These are phyloP conservation scores for Viola pubescens DNA, from an alignment of 441 rosid genomes.

Conservation along the genomic window DNA sequence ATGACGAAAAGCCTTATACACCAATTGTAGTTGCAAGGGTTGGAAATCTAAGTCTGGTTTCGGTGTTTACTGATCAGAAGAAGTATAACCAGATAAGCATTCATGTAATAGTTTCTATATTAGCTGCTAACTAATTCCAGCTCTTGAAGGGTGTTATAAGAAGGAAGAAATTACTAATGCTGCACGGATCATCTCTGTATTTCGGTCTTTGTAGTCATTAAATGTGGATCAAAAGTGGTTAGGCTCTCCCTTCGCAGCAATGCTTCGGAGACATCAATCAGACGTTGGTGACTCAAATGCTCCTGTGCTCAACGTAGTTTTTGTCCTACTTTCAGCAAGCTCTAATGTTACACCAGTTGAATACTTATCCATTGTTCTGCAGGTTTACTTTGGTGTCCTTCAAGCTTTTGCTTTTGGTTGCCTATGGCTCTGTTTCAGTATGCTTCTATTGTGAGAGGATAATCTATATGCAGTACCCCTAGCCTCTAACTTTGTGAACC, in stretches of 20 bases:
- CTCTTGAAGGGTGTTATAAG: conserved; percentile 14
- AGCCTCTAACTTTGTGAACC: conserved; percentile 20
- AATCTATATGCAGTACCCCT: conserved; percentile 1
- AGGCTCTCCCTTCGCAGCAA: conserved; percentile 86
- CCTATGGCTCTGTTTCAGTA: conserved; percentile 1
- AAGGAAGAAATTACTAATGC: conserved; percentile 9
- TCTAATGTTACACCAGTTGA: conserved; percentile 71
- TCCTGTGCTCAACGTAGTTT: conserved; percentile 45
- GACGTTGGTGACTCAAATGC: conserved; percentile 40
- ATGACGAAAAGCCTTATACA: conserved; percentile 33
- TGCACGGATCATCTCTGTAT: conserved; percentile 9
- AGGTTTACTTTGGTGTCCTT: conserved; percentile 41
- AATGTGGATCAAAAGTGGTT: conserved; percentile 71
- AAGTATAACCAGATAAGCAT: conserved; percentile 64
- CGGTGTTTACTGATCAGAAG: conserved; percentile 54
- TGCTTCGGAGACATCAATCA: conserved; percentile 75
- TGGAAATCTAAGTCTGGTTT: conserved; percentile 53
- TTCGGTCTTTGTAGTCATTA: conserved; percentile 47
- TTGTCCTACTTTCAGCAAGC: conserved; percentile 53
- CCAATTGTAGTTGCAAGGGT: conserved; percentile 64
- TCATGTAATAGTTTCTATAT: conserved; percentile 48
- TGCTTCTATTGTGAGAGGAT: conserved; percentile 13
- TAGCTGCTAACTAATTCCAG: conserved; percentile 17
- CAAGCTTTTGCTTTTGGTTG: background rate
- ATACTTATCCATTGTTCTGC: conserved; percentile 69